These are phyloP conservation scores for Hygrophila difformis DNA, from an alignment of 257 asterid genomes.

Conservation along the genomic window DNA sequence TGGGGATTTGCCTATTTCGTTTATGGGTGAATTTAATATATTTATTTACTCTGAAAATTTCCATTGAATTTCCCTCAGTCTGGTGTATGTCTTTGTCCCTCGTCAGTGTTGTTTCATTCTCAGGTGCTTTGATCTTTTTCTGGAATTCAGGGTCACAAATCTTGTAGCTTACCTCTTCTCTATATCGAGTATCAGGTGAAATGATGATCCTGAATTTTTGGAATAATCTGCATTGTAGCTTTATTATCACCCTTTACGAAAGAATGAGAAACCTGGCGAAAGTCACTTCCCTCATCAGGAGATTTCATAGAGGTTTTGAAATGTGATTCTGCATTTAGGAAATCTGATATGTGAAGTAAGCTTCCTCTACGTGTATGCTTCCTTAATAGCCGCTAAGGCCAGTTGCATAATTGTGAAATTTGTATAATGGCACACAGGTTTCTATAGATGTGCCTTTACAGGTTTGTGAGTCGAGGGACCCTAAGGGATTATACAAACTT, in stretches of 20 bases:
- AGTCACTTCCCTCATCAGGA: constrained; percentile 70
- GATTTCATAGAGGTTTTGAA: constrained; percentile 95
- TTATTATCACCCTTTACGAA: constrained; percentile 93
- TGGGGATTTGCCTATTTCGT: no score
- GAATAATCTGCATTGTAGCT: constrained; percentile 90
- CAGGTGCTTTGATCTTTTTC: no score
- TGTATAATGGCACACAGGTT: constrained; percentile 40
- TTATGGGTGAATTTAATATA: no score
- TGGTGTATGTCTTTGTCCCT: no score
- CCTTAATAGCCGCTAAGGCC: background rate
- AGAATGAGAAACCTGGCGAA: constrained; percentile 92
- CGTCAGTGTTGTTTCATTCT: no score
- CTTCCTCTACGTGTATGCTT: background rate
- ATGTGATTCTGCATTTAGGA: constrained; percentile 3
- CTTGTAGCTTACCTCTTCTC: no score
- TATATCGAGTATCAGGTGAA: no score
- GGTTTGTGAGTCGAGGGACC: constrained; percentile 91
- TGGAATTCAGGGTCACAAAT: no score
- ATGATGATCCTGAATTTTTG: no score
- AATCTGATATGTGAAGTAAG: background rate
- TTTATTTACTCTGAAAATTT: no score
- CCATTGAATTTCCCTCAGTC: no score
- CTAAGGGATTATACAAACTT: constrained; percentile 95
- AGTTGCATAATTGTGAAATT: background rate
- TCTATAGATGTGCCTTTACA: constrained; percentile 85